Evolutionary conservation across 208 protist genomes (phyloP), one percentile per base, ranked within the genome.

Genomic region (Trypanosomatidae sp.): DNA sequence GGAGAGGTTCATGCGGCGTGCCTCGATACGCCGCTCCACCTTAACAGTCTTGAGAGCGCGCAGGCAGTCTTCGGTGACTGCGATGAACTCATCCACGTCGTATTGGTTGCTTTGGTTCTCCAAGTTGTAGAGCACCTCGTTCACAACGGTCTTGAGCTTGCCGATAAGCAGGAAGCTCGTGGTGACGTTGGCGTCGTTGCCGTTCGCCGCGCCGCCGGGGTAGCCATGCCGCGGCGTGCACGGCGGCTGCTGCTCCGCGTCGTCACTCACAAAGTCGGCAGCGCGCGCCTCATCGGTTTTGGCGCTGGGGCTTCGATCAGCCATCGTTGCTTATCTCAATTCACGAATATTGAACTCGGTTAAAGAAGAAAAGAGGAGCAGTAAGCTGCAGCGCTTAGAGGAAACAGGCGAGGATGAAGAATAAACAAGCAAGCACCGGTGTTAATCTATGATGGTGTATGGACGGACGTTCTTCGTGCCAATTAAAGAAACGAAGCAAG

Each of bases 31-130:
- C 9, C 85, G 80, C 71, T 88, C 81, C 39, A 90, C 81, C 77
- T 92, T 91, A 46, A 90, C 79, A 13, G 77, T 88, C 68, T 86
- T 89, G 36, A 94, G 68, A 4, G 76, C 87, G 25, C 77, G 73
- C 36, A 94, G 66, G 44, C 77, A 87, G 43, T 94, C 90, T 53
- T 94, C 90, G 5, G 80, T 85, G 13, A 92, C 77, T 3, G 79
- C 80, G 58, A 94, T 91, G 56, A 77, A 94, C 52, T 89, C 85
- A 55, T 94, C 87, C 0, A 91, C 75, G 58, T 88, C 83, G 56
- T 85, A 80, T 10, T 77, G 73, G 66, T 83, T 88, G 33, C 69
- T 71, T 2, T 81, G 55, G 60, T 82, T 84, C 17, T 84, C 74
- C 33, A 94, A 62, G 41, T 66, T 82, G 25, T 74, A 79, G 25